phyloP scores from a whole-genome alignment of 805 yeast genomes.

The Nakazawaea populi region DNA sequence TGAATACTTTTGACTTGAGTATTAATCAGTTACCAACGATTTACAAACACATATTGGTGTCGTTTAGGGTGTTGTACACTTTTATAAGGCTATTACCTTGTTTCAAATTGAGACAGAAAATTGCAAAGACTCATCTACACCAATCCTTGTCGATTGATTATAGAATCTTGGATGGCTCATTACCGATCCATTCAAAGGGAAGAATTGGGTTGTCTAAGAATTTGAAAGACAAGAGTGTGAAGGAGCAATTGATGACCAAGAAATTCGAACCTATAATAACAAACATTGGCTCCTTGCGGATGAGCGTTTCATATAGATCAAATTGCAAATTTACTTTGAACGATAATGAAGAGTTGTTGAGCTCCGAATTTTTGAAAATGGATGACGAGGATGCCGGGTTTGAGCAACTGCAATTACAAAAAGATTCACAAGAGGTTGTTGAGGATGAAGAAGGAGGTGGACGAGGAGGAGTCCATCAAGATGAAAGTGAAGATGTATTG shows the following conservation, averaged over 20 bases:
- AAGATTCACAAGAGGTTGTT: not conserved
- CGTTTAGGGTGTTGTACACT: constrained; percentile 71
- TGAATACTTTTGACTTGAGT: constrained; percentile 28
- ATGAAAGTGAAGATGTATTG: not conserved
- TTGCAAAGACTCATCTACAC: constrained; percentile 26
- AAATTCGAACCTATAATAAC: constrained; percentile 69
- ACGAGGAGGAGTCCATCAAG: not conserved
- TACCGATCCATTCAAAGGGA: constrained; percentile 75
- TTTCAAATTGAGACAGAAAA: constrained; percentile 46
- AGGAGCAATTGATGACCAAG: constrained; percentile 49
- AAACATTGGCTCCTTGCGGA: constrained; percentile 63
- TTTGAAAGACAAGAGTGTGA: constrained; percentile 2
- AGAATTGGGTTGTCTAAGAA: constrained; percentile 75
- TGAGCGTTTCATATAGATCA: constrained; percentile 74
- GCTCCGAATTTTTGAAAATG: constrained; percentile 47
- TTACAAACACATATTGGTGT: constrained; percentile 67
- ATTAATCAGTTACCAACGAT: constrained; percentile 53
- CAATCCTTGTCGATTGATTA: constrained; percentile 45
- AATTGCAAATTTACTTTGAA: constrained; percentile 63
- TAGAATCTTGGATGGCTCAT: constrained; percentile 68
- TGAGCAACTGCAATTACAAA: not conserved
- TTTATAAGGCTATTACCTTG: constrained; percentile 66
- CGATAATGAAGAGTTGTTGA: constrained; percentile 59
- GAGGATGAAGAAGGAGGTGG: not conserved
- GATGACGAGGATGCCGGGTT: constrained; percentile 25